These are phyloP conservation scores for Solanum chacoense DNA, from an alignment of 305 asterid species.

Conservation along the genomic window DNA sequence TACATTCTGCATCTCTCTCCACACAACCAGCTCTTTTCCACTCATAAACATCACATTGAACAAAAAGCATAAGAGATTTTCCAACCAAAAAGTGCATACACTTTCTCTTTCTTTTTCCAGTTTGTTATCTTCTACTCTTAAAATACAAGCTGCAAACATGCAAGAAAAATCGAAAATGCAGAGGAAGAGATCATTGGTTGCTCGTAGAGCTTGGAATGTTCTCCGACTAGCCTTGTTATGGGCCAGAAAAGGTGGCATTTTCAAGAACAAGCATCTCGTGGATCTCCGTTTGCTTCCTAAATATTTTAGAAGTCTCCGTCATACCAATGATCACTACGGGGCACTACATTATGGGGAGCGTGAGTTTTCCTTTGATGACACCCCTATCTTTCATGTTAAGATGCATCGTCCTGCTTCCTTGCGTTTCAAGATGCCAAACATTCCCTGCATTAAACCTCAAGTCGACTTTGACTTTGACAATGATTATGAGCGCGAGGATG, in stretches of 20 bases:
- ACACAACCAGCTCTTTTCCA: not conserved
- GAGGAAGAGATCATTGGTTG: conserved; percentile 15
- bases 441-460: conserved; percentile 53
- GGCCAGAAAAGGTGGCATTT: conserved; percentile 48
- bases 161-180: conserved; percentile 22
- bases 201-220: conserved; percentile 37
- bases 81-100: not conserved
- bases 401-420: conserved; percentile 58
- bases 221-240: conserved; percentile 53
- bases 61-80: not conserved
- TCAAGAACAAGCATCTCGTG: conserved; percentile 23
- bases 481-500: not conserved
- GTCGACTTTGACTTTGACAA: conserved; percentile 28
- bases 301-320: conserved; percentile 21
- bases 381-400: conserved; percentile 47
- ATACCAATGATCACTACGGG: conserved; percentile 2
- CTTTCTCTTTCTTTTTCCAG: not conserved
- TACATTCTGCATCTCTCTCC: not conserved
- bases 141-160: not conserved
- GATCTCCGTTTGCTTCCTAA: conserved; percentile 24
- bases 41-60: not conserved
- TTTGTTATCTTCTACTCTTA: not conserved
- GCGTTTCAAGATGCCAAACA: conserved; percentile 53
- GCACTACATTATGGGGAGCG: conserved; percentile 55
- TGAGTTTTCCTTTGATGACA: conserved; percentile 57